Evolutionary conservation across 2,329 filamentous ascomycete genomes (phyloP), one percentile per base, ranked within the genome.

Genomic region (Exophiala sideris): DNA sequence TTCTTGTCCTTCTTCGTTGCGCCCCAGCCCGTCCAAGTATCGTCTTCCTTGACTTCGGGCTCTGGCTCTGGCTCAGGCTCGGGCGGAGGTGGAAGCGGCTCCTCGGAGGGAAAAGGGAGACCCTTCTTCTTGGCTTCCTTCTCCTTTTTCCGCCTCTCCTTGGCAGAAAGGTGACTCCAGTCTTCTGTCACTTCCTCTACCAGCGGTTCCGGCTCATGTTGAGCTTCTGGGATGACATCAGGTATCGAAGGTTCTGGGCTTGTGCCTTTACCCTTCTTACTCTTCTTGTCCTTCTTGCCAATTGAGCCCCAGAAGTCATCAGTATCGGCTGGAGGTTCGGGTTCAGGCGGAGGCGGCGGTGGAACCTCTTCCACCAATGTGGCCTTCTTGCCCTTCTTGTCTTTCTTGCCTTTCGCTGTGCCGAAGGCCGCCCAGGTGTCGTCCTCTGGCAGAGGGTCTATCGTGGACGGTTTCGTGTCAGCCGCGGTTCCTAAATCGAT

Each of bases 91-190:
- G 35, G 24, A 10, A 39, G 41, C 16, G 64, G 64, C 14, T 66
- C 58, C 68, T 68, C 66, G 63, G 29, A 21, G 14, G 49, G 62
- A 16, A 59, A 56, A 0, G 52, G 29, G 35, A 59, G 49, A 11
- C 52, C 57, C 38, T 57, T 56, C 20, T 42, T 52, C 38, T 75
- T 77, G 52, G 73, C 73, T 66, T 81, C 80, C 65, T 77, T 78
- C 63, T 74, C 71, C 48, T 71, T 73, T 62, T 73, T 75, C 56
- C 56, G 59, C 9, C 52, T 48, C 14, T 61, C 59, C 44, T 61
- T 58, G 5, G 59, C 65, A 16, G 64, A 65, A 6, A 69, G 48
- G 16, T 59, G 56, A 1, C 54, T 67, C 67, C 66, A 70, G 64
- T 48, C 42, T 42, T 58, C 56, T 47, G 62, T 56, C 52, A 58